A percentile compares a stretch with the other conserved stretches of the same genome.
These are phyloP conservation scores for Cymodocea nodosa DNA, from an alignment of 116 monocot genomes.

Conservation along the genomic window DNA sequence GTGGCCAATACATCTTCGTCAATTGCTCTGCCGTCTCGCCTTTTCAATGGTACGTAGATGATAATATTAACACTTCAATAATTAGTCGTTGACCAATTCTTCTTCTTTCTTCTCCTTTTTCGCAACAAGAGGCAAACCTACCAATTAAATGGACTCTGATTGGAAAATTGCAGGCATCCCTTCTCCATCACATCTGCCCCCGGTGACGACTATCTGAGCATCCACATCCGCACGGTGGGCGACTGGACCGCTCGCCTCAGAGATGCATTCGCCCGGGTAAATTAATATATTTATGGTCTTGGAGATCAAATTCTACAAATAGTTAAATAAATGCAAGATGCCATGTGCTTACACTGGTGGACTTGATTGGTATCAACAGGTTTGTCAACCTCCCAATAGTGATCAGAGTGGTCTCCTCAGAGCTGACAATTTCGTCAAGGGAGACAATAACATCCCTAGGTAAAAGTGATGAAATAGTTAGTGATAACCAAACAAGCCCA, in stretches of 20 bases:
- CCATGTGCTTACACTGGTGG: too few species aligned
- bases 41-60: slow-evolving; percentile 9
- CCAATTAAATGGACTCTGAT: neutral
- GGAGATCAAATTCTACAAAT: too few species aligned
- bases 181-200: slow-evolving; percentile 58
- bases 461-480: neutral
- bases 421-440: slow-evolving; percentile 14
- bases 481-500: too few species aligned
- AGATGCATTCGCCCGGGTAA: slow-evolving; percentile 19
- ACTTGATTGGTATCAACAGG: slow-evolving; percentile 8
- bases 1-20: slow-evolving; percentile 20
- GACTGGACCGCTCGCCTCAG: slow-evolving; percentile 39
- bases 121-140: too few species aligned
- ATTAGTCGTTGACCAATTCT: too few species aligned
- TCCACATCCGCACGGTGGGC: slow-evolving; percentile 40
- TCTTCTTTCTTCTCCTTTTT: too few species aligned
- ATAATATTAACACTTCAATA: too few species aligned
- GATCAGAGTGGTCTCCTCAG: slow-evolving; percentile 32
- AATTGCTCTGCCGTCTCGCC: slow-evolving; percentile 19
- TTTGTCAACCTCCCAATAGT: slow-evolving; percentile 12
- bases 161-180: slow-evolving; percentile 30
- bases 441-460: slow-evolving; percentile 1
- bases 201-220: slow-evolving; percentile 36
- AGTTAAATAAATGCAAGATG: too few species aligned
- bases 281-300: neutral